Percentiles rank a stretch among this genome's conserved stretches.
phyloP scores from a whole-genome alignment of 345 rosid species.

The Cardiospermum halicacabum region DNA sequence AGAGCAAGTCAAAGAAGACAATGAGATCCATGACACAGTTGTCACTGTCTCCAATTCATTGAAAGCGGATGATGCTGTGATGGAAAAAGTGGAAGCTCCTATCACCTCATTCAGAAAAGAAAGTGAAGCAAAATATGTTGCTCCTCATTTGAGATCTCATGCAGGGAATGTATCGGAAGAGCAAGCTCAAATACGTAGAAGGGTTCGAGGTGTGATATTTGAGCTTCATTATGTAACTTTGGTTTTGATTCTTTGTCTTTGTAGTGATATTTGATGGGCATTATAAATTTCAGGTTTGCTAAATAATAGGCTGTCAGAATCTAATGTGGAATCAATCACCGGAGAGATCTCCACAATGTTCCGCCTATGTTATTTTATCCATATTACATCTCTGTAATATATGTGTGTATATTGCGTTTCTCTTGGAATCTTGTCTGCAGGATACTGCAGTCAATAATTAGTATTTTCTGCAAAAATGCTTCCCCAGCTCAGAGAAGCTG shows the following conservation, averaged over 20 bases:
- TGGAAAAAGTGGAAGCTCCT: conserved; percentile 24
- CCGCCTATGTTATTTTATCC: conserved; percentile 36
- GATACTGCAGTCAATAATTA: background rate
- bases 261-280: conserved; percentile 15
- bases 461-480: background rate
- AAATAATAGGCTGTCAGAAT: conserved; percentile 76
- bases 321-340: conserved; percentile 80
- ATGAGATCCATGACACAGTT: conserved; percentile 17
- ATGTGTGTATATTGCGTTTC: no score
- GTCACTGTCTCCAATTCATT: conserved; percentile 14
- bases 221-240: conserved; percentile 7
- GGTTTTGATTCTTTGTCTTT: conserved; percentile 5
- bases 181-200: conserved; percentile 57
- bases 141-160: conserved; percentile 65
- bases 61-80: conserved; percentile 21
- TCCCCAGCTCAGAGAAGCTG: background rate
- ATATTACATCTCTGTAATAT: background rate
- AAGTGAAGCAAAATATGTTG: conserved; percentile 49
- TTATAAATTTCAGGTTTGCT: conserved; percentile 61
- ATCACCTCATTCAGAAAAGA: conserved; percentile 17
- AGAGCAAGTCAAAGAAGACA: conserved; percentile 26
- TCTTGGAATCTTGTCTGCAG: background rate
- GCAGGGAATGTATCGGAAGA: conserved; percentile 63
- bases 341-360: conserved; percentile 65
- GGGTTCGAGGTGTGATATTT: conserved; percentile 58